phyloP scores from a whole-genome alignment of 768 basidiomycete genomes.

The Naematelia encephala region DNA sequence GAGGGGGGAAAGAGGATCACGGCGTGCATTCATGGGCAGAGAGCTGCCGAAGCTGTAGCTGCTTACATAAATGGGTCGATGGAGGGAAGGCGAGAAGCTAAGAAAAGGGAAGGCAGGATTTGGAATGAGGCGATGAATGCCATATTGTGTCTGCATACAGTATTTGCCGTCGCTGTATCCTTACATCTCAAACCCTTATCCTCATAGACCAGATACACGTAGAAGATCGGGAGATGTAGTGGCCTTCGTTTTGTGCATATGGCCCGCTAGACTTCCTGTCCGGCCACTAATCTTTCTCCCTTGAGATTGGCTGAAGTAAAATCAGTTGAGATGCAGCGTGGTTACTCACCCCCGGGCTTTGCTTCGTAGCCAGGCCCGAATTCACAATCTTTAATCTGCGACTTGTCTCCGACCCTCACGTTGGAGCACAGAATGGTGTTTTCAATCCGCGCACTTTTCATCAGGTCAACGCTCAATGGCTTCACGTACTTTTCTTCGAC shows the following conservation, averaged over 20 bases:
- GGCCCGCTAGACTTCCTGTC: constrained; percentile 25
- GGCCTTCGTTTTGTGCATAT: too few relatives aligned
- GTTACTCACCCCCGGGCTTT: constrained; percentile 41
- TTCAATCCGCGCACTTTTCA: constrained; percentile 47
- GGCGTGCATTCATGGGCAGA: too few relatives aligned
- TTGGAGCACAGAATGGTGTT: constrained; percentile 51
- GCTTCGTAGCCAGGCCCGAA: constrained; percentile 50
- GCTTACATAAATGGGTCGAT: too few relatives aligned
- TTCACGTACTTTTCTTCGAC: constrained; percentile 73
- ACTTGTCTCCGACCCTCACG: constrained; percentile 48
- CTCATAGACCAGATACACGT: too few relatives aligned
- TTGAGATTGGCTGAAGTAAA: constrained; percentile 31
- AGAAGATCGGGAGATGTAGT: too few relatives aligned
- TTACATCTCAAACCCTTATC: too few relatives aligned
- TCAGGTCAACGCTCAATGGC: background rate
- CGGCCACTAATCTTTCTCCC: constrained; percentile 39
- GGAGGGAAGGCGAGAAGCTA: background rate
- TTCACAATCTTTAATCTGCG: constrained; percentile 51
- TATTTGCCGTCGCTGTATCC: background rate
- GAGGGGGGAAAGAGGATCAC: too few relatives aligned
- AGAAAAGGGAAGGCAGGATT: background rate
- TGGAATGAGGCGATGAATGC: background rate
- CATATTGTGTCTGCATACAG: background rate
- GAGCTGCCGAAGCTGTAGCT: background rate
- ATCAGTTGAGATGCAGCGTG: background rate